These are phyloP conservation scores for Alternaria triticina DNA, from an alignment of 2,329 filamentous ascomycete species.

Conservation along the genomic window DNA sequence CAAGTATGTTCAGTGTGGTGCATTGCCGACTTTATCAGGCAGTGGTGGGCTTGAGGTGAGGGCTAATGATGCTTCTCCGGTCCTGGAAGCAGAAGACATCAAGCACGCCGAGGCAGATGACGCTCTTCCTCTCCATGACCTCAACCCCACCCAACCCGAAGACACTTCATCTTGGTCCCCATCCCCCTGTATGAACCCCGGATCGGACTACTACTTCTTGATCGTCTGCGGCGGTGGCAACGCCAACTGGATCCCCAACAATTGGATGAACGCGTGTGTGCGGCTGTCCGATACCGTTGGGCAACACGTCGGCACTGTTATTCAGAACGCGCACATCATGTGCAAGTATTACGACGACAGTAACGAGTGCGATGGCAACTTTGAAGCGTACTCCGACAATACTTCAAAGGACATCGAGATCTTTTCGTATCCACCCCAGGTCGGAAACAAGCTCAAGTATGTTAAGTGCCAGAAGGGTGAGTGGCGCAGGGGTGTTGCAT, in stretches of 20 bases:
- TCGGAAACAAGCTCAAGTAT: neutral
- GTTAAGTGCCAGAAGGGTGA: neutral
- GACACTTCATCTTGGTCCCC: neutral
- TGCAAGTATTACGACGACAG: neutral
- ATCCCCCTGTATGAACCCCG: neutral
- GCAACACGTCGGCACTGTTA: neutral
- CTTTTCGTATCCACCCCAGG: neutral
- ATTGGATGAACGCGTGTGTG: neutral
- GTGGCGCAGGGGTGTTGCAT: neutral
- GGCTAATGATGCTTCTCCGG: too few species aligned
- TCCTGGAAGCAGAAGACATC: neutral
- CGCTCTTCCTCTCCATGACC: neutral
- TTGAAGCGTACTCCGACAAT: neutral
- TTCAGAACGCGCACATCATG: neutral
- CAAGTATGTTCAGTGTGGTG: neutral
- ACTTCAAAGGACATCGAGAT: neutral
- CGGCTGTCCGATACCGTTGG: neutral
- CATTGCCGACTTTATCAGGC: too few species aligned
- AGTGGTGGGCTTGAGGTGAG: too few species aligned
- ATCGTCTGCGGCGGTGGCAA: neutral
- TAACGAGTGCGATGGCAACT: neutral
- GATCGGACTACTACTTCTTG: neutral
- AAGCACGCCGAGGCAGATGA: neutral
- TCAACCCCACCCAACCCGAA: accelerated
- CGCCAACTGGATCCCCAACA: neutral